These are phyloP conservation scores for Usnea hakonensis DNA, from an alignment of 495 filamentous ascomycete species.

Conservation along the genomic window DNA sequence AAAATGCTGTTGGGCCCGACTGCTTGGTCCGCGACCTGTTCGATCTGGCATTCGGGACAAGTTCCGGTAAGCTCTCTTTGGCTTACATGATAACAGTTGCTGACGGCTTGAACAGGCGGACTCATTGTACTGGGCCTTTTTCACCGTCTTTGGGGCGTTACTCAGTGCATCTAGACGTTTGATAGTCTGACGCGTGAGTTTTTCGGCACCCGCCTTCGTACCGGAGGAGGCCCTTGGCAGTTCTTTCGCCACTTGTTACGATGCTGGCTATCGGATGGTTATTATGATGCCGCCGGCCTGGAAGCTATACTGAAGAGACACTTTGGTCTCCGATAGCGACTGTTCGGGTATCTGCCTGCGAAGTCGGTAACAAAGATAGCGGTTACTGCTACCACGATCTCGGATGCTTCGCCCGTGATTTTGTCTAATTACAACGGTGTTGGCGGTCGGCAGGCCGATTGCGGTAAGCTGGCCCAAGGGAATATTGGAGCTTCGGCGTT, in stretches of 20 bases:
- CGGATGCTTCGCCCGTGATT: not conserved
- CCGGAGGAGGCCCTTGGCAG: no score
- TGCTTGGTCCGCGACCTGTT: slow-evolving; percentile 5
- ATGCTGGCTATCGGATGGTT: not conserved
- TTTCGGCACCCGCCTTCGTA: not conserved
- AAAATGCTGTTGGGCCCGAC: not conserved
- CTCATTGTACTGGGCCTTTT: slow-evolving; percentile 3
- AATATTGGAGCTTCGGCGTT: not conserved
- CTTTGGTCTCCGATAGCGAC: not conserved
- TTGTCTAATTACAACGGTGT: slow-evolving; percentile 11
- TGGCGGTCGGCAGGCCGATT: not conserved
- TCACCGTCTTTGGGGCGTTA: not conserved
- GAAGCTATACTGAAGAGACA: not conserved
- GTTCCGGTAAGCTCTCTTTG: not conserved
- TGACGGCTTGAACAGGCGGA: not conserved
- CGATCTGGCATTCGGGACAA: slow-evolving; percentile 9
- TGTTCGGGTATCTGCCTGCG: not conserved
- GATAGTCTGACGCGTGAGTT: not conserved
- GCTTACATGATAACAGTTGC: not conserved
- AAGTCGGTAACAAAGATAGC: not conserved
- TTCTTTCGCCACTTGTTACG: not conserved
- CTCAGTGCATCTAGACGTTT: not conserved
- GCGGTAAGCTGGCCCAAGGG: not conserved
- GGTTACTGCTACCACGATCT: slow-evolving; percentile 5
- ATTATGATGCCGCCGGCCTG: not conserved